Conservation (phyloP, 2,329 filamentous ascomycete genomes). For the Thermoascus crustaceus region DNA sequence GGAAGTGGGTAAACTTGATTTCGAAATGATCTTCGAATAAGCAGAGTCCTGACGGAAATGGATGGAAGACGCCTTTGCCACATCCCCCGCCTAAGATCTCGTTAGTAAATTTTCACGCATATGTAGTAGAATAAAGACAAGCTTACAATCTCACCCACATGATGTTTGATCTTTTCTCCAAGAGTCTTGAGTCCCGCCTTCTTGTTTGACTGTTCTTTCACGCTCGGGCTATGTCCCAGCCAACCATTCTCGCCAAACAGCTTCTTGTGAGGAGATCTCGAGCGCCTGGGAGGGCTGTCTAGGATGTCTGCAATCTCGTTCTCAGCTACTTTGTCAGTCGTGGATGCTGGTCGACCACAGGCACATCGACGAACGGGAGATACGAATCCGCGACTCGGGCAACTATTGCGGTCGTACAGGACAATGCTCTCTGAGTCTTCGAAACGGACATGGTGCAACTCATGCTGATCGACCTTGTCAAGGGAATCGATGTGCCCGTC, state of each 20-base stretch:
- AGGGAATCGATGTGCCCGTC: conserved; percentile 13
- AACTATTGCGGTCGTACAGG: neutral
- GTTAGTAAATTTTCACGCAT: conserved; percentile 3
- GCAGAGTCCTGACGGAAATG: conserved; percentile 6
- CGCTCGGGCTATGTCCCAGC: conserved; percentile 28
- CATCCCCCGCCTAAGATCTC: conserved; percentile 16
- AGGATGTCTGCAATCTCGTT: conserved; percentile 11
- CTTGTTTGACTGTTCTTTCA: conserved; percentile 21
- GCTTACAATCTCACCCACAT: conserved; percentile 30
- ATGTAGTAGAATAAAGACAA: neutral
- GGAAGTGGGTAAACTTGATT: conserved; percentile 29
- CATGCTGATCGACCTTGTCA: conserved; percentile 5
- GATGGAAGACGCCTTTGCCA: conserved; percentile 15
- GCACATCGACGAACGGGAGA: conserved; percentile 6
- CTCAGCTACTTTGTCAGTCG: conserved; percentile 18
- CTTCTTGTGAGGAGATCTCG: conserved; percentile 31
- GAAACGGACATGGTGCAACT: conserved; percentile 1
- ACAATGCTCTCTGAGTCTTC: neutral
- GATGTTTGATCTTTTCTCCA: conserved; percentile 33
- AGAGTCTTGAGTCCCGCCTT: conserved; percentile 26
- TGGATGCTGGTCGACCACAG: conserved; percentile 4
- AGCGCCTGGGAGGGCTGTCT: conserved; percentile 14
- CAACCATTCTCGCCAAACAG: conserved; percentile 37
- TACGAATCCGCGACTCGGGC: neutral
- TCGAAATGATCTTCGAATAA: conserved; percentile 12